A percentile compares a stretch with the other conserved stretches of the same genome.
Conservation (phyloP, 2,329 filamentous ascomycete species). For the Trichoderma atrobrunneum region DNA sequence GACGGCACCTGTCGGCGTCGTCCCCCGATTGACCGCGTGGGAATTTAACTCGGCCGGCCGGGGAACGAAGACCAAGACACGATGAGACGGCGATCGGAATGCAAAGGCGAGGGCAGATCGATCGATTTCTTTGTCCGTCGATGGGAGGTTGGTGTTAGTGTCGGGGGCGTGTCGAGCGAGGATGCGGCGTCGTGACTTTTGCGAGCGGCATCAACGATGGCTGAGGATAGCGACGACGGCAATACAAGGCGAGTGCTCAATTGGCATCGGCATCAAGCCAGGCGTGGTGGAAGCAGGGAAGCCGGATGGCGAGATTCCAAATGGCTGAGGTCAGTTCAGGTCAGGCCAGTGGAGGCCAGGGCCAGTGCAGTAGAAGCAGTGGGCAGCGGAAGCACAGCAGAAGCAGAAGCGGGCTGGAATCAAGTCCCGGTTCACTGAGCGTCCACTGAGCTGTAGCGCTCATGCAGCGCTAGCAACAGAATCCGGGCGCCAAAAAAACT, state of each 20-base stretch:
- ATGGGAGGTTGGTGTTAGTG: background rate
- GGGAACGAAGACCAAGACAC: background rate
- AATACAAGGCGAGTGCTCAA: background rate
- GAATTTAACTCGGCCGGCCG: background rate
- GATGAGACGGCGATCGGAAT: background rate
- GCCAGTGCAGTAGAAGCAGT: background rate
- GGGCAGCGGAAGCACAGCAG: background rate
- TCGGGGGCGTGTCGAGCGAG: background rate
- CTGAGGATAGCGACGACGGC: background rate
- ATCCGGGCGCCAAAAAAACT: slow-evolving; percentile 14
- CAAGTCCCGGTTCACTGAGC: background rate
- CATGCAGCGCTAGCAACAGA: slow-evolving; percentile 4
- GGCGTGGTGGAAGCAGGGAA: background rate
- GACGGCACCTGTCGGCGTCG: slow-evolving; percentile 6
- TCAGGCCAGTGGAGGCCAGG: background rate
- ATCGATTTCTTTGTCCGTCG: background rate
- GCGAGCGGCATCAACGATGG: background rate
- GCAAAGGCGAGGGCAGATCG: background rate
- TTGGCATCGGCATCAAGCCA: background rate
- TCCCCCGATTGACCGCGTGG: slow-evolving; percentile 5
- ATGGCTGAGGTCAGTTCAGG: background rate
- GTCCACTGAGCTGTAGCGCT: slow-evolving; percentile 5
- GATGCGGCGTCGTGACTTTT: background rate
- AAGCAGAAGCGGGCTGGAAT: background rate
- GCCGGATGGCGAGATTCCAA: slow-evolving; percentile 10